Evolutionary conservation across 106 monocot genomes (phyloP).

Genomic region (Alisma plantagoaquatica): DNA sequence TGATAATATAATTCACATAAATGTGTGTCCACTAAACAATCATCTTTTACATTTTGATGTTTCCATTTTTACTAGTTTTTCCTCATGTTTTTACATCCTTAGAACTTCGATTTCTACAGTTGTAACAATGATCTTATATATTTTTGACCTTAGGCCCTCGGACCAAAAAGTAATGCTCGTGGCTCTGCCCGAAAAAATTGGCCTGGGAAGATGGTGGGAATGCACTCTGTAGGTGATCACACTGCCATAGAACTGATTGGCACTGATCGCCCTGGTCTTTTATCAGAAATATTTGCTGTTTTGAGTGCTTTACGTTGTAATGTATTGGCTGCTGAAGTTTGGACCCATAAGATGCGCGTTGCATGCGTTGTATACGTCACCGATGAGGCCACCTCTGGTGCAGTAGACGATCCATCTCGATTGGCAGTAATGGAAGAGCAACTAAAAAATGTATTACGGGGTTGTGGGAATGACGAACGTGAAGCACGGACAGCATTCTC

Average conservation of each 20-base stretch:
- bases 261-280: conserved; percentile 75
- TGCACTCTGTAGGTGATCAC: conserved; percentile 64
- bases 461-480: conserved; percentile 24
- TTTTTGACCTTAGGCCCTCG: conserved; percentile 93
- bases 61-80: not conserved
- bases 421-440: conserved; percentile 53
- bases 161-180: conserved; percentile 64
- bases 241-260: conserved; percentile 82
- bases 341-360: conserved; percentile 77
- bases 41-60: not conserved
- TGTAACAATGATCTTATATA: no score
- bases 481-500: conserved; percentile 47
- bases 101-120: no score
- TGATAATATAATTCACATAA: not conserved
- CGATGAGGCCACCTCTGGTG: conserved; percentile 36
- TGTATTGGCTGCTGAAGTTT: conserved; percentile 76
- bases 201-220: conserved; percentile 48
- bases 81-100: not conserved
- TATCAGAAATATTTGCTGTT: conserved; percentile 88
- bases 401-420: conserved; percentile 42
- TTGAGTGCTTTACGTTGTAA: conserved; percentile 55
- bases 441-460: conserved; percentile 51
- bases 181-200: conserved; percentile 23
- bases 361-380: conserved; percentile 84
- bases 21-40: not conserved